Evolutionary conservation across 179 eudicot genomes (phyloP).

Genomic region (Nepenthes alata): DNA sequence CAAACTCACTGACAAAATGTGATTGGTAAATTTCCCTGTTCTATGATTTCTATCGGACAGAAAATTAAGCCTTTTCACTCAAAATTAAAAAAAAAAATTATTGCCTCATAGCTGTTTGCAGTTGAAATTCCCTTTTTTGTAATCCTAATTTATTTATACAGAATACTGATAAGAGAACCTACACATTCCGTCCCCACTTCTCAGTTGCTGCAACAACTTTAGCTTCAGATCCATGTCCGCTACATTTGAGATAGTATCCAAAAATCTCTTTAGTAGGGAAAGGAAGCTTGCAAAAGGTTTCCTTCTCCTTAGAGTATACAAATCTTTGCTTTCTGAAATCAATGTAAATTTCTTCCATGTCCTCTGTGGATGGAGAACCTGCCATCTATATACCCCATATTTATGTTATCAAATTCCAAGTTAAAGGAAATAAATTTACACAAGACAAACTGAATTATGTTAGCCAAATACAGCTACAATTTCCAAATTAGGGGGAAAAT

Average conservation of each 20-base stretch:
- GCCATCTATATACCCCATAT: slow-evolving; percentile 26
- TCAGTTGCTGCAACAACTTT: slow-evolving; percentile 67
- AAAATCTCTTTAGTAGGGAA: slow-evolving; percentile 81
- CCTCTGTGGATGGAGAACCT: slow-evolving; percentile 31
- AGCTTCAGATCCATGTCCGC: slow-evolving; percentile 90
- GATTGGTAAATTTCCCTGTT: too few species aligned
- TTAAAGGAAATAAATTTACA: background rate
- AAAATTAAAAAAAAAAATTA: too few species aligned
- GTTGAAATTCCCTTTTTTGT: too few species aligned
- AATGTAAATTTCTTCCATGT: slow-evolving; percentile 66
- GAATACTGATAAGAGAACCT: background rate
- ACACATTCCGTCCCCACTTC: slow-evolving; percentile 96
- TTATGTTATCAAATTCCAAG: background rate
- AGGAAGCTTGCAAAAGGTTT: slow-evolving; percentile 74
- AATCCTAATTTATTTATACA: too few species aligned
- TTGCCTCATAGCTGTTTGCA: too few species aligned
- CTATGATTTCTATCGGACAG: too few species aligned
- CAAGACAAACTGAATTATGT: too few species aligned
- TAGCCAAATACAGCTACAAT: too few species aligned
- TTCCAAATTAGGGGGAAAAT: too few species aligned
- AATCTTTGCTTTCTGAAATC: slow-evolving; percentile 90
- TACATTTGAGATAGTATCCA: slow-evolving; percentile 70
- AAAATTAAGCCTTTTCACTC: too few species aligned
- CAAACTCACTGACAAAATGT: background rate
- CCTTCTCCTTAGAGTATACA: slow-evolving; percentile 66